Evolutionary conservation across 805 yeast genomes (phyloP).

Genomic region (Vanderwaltozyma polyspora): DNA sequence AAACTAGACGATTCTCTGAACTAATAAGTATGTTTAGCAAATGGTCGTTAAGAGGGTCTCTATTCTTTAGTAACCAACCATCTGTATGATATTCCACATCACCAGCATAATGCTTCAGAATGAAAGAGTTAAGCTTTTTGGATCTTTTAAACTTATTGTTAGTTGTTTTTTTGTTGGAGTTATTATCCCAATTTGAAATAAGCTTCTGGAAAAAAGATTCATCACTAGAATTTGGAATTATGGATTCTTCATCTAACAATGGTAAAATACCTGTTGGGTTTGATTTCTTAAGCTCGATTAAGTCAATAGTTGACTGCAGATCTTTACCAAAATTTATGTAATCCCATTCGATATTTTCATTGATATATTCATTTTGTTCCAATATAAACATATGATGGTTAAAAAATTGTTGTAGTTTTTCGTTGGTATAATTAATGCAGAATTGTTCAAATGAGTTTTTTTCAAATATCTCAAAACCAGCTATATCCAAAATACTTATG

Average conservation of each 20-base stretch:
- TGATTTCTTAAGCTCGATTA: conserved; percentile 54
- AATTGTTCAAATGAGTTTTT: conserved; percentile 92
- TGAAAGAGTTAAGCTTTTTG: conserved; percentile 64
- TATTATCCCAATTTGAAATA: conserved; percentile 47
- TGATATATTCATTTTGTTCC: conserved; percentile 90
- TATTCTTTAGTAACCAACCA: conserved; percentile 90
- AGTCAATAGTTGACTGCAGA: conserved; percentile 84
- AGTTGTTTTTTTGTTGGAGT: conserved; percentile 4
- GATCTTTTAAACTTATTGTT: conserved; percentile 58
- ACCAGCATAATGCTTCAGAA: conserved; percentile 89
- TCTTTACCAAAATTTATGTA: conserved; percentile 94
- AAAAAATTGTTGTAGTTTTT: conserved; percentile 93
- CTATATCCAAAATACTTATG: conserved; percentile 94
- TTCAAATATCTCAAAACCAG: conserved; percentile 94
- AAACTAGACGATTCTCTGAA: conserved; percentile 48
- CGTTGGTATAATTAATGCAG: conserved; percentile 95
- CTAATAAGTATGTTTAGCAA: conserved; percentile 47
- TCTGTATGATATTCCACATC: conserved; percentile 87
- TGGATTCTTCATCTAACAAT: conserved; percentile 86
- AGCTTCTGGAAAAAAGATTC: conserved; percentile 72
- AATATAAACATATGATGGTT: conserved; percentile 95
- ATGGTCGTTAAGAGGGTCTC: conserved; percentile 81
- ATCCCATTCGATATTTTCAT: conserved; percentile 92
- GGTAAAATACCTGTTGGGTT: conserved; percentile 72
- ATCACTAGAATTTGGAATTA: conserved; percentile 85